Conservation (phyloP, 2,329 filamentous ascomycete genomes). For the Botryosphaeria dothidea region DNA sequence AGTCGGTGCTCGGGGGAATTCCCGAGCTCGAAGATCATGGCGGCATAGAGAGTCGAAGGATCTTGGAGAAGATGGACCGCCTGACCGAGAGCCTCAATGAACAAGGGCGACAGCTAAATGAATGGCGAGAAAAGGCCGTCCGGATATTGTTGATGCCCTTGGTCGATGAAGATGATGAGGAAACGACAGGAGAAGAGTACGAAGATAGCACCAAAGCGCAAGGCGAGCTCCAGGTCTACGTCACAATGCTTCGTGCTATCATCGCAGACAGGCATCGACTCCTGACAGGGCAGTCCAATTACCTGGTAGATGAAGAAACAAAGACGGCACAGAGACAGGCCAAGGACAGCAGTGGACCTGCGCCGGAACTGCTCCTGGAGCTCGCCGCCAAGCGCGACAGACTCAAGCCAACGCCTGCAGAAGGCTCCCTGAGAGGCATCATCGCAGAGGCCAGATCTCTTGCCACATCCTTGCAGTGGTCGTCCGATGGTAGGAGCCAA, state of each 20-base stretch:
- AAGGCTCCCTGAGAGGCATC: conserved; percentile 67
- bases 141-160: conserved; percentile 72
- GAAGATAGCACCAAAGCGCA: conserved; percentile 83
- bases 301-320: conserved; percentile 72
- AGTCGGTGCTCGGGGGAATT: conserved; percentile 53
- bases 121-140: conserved; percentile 74
- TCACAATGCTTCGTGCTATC: conserved; percentile 72
- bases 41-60: conserved; percentile 71
- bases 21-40: conserved; percentile 52
- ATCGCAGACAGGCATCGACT: conserved; percentile 77
- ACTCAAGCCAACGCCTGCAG: conserved; percentile 56
- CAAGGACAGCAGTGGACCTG: conserved; percentile 65
- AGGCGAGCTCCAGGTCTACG: conserved; percentile 72
- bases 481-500: conserved; percentile 54
- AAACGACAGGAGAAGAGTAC: conserved; percentile 87
- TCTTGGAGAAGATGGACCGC: conserved; percentile 66
- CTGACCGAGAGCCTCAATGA: conserved; percentile 68
- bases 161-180: conserved; percentile 77
- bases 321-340: conserved; percentile 63
- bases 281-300: conserved; percentile 75
- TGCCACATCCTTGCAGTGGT: conserved; percentile 59
- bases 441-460: conserved; percentile 70
- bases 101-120: conserved; percentile 69
- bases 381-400: conserved; percentile 52
- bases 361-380: conserved; percentile 64